Percentiles rank a stretch among this genome's conserved stretches.
Evolutionary conservation across 192 early-diverging fungal genomes (phyloP).

Genomic region (Coemansia sp.): DNA sequence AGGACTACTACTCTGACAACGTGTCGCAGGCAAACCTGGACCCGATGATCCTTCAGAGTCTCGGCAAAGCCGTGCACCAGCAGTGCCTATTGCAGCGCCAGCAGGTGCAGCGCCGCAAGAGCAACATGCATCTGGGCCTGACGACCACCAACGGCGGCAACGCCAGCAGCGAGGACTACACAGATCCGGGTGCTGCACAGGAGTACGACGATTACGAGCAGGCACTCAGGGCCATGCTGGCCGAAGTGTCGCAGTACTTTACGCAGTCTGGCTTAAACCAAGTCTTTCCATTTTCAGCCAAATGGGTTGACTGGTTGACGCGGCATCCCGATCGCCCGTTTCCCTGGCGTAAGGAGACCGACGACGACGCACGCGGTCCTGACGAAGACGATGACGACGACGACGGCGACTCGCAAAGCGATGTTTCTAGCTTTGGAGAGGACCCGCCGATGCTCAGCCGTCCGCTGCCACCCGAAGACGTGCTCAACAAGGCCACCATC

Average conservation of each 20-base stretch:
- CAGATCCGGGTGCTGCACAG: slow-evolving; percentile 8
- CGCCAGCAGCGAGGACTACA: slow-evolving; percentile 10
- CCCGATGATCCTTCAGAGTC: slow-evolving; percentile 36
- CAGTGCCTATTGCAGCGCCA: slow-evolving; percentile 39
- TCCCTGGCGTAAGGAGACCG: slow-evolving; percentile 48
- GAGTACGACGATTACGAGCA: slow-evolving; percentile 28
- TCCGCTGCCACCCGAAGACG: slow-evolving; percentile 39
- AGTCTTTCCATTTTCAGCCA: slow-evolving; percentile 49
- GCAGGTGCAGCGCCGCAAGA: slow-evolving; percentile 45
- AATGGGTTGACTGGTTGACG: slow-evolving; percentile 46
- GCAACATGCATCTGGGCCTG: slow-evolving; percentile 50
- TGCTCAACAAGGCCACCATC: slow-evolving; percentile 42
- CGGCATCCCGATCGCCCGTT: slow-evolving; percentile 44
- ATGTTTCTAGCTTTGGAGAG: slow-evolving; percentile 43
- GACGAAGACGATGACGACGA: slow-evolving; percentile 20
- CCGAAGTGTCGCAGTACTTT: slow-evolving; percentile 49
- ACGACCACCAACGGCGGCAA: slow-evolving; percentile 2
- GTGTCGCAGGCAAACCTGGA: slow-evolving; percentile 35
- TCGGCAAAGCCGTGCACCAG: slow-evolving; percentile 45
- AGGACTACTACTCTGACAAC: slow-evolving; percentile 47
- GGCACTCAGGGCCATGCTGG: slow-evolving; percentile 34
- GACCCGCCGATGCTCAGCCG: slow-evolving; percentile 38
- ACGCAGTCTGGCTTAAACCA: slow-evolving; percentile 37
- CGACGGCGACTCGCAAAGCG: slow-evolving; percentile 16
- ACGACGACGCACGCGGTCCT: slow-evolving; percentile 18